Base-by-base conservation (phyloP, 176 grass and related monocot species). In the Eragrostis nindensis region DNA sequence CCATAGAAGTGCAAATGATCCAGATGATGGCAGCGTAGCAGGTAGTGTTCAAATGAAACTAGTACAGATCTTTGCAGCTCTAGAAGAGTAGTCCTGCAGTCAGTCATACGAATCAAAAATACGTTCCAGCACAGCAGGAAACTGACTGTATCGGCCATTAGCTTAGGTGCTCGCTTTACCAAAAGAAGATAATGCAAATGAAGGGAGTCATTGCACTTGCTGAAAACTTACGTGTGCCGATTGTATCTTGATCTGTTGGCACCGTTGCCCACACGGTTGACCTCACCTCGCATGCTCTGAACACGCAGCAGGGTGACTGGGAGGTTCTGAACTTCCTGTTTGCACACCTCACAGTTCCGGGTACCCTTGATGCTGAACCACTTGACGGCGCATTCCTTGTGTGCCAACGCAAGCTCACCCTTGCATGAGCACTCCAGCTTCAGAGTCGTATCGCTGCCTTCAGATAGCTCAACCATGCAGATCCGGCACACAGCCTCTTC, bases 401-500 rank as follows among this genome's bases (percentile, higher is more conserved):
- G 96, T 0, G 88, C 90, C 3, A 99, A 84, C 16, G 92, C 96
- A 15, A 99, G 90, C 78, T 95, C 96, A 0, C 96, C 96, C 75
- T 88, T 95, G 82, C 96, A 99, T 22, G 74, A 49, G 55, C 92
- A 99, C 77, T 93, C 96, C 41, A 95, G 80, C 62, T 92, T 95
- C 36, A 99, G 73, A 2, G 80, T 36, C 0, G 39, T 87, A 60
- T 94, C 82, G 3, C 53, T 89, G 40, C 90, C 96, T 84, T 99
- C 96, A 1, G 88, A 88, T 16, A 95, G 78, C 84, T 95, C 92
- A 0, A 36, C 89, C 88, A 99, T 83, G 81, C 96, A 99, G 39
- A 99, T 99, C 79, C 92, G 88, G 82, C 96, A 99, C 70, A 95
- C 92, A 2, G 96, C 96, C 68, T 99, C 92, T 21, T 95, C 96